phyloP scores from a whole-genome alignment of 768 basidiomycete genomes.

The Sporobolomyces pararoseus region DNA sequence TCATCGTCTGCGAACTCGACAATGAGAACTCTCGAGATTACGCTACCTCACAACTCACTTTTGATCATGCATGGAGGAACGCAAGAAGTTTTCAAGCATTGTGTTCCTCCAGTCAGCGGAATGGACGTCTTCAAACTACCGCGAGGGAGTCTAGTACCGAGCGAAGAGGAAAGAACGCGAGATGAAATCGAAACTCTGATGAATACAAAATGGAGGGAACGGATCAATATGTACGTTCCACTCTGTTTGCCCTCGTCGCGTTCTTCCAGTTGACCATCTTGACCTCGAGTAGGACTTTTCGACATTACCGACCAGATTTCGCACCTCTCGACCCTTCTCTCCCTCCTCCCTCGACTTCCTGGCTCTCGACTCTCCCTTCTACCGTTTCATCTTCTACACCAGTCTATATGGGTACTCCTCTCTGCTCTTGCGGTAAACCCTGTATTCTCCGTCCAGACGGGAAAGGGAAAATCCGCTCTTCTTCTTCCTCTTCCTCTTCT shows the following conservation, averaged over 20 bases:
- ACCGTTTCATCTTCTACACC: neutral
- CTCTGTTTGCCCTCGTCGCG: neutral
- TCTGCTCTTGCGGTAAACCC: constrained; percentile 42
- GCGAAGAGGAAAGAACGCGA: constrained; percentile 8
- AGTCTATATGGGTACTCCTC: constrained; percentile 32
- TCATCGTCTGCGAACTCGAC: neutral
- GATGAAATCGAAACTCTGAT: neutral
- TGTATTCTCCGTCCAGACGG: constrained; percentile 43
- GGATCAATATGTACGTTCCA: constrained; percentile 41
- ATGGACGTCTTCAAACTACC: constrained; percentile 43
- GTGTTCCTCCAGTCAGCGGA: constrained; percentile 35
- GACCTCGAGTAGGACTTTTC: constrained; percentile 39
- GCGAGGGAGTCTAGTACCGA: constrained; percentile 4
- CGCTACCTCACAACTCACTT: constrained; percentile 44
- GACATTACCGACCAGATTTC: constrained; percentile 45
- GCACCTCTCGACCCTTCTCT: constrained; percentile 18
- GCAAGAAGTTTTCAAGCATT: constrained; percentile 46
- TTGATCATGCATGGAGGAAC: constrained; percentile 45
- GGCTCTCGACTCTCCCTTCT: constrained; percentile 7
- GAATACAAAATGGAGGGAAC: constrained; percentile 32
- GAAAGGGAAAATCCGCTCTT: constrained; percentile 13
- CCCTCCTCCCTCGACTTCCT: constrained; percentile 2
- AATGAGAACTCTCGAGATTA: constrained; percentile 42
- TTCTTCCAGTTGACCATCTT: neutral
- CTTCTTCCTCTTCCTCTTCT: neutral